A percentile compares a stretch with the other conserved stretches of the same genome.
phyloP scores from a whole-genome alignment of 164 flowering plant species.

The Magnolia kwangsiensis region DNA sequence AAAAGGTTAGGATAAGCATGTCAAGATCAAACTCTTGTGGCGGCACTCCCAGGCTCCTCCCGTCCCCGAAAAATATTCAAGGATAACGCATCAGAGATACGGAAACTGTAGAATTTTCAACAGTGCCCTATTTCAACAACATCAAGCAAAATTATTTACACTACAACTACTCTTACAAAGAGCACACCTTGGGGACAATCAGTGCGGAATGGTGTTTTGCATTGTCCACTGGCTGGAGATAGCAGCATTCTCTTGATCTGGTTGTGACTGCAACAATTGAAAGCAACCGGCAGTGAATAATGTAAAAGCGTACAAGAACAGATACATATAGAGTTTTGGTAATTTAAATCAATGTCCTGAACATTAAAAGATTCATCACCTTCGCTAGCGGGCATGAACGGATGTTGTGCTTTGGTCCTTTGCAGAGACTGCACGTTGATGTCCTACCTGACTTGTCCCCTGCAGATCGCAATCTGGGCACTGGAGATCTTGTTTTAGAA shows the following conservation, averaged over 20 bases:
- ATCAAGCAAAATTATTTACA: neutral
- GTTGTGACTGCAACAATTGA: constrained; percentile 1
- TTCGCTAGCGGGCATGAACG: constrained; percentile 6
- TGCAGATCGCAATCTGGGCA: neutral
- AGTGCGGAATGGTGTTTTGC: neutral
- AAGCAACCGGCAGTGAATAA: neutral
- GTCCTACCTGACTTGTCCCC: neutral
- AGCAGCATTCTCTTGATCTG: neutral
- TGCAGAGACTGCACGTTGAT: constrained; percentile 4
- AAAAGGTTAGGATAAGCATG: neutral
- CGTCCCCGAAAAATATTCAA: neutral
- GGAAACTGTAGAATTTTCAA: constrained; percentile 1
- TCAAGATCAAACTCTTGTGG: neutral
- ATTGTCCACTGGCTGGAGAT: neutral
- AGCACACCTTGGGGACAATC: constrained; percentile 3
- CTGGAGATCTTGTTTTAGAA: neutral
- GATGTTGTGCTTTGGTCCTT: constrained; percentile 9
- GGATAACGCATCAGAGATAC: neutral
- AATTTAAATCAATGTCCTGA: neutral
- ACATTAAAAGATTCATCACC: neutral
- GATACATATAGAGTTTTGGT: neutral
- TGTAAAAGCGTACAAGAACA: neutral
- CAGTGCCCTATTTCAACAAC: neutral
- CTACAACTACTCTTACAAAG: neutral
- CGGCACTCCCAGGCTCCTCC: neutral